phyloP scores from a whole-genome alignment of 2,329 filamentous ascomycete genomes.

The Phoma sp. region DNA sequence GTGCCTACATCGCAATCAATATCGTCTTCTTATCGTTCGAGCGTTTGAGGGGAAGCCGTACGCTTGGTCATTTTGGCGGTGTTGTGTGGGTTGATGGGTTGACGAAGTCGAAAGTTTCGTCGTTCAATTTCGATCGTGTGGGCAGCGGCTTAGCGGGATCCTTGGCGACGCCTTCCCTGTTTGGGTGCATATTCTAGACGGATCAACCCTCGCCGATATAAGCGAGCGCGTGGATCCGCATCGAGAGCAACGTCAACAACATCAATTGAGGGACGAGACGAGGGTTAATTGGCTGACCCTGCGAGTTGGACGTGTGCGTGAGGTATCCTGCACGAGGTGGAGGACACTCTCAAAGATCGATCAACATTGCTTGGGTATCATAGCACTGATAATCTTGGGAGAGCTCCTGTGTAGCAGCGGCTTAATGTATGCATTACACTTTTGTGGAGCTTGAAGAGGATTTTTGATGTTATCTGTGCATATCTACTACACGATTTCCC shows the following conservation, averaged over 20 bases:
- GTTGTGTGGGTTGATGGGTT: conserved; percentile 28
- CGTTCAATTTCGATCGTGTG: conserved; percentile 19
- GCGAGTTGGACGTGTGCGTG: background rate
- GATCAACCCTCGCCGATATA: conserved; percentile 18
- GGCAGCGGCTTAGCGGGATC: conserved; percentile 15
- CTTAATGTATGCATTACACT: background rate
- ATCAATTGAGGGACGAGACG: background rate
- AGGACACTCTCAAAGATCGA: background rate
- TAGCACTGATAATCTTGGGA: background rate
- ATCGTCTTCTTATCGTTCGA: conserved; percentile 13
- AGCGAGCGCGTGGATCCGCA: conserved; percentile 9
- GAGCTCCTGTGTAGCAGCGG: background rate
- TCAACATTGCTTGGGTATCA: background rate
- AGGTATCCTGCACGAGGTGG: background rate
- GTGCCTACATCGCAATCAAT: conserved; percentile 37
- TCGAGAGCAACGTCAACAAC: background rate
- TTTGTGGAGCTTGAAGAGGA: background rate
- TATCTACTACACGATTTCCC: conserved; percentile 67
- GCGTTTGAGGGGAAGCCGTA: conserved; percentile 28
- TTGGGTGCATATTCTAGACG: conserved; percentile 13
- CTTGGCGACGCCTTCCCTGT: conserved; percentile 9
- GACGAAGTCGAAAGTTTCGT: conserved; percentile 25
- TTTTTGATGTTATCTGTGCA: background rate
- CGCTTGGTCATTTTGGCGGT: conserved; percentile 63
- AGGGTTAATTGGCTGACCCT: background rate